These are phyloP conservation scores for Austroboletus festivus DNA, from an alignment of 768 basidiomycete species.

Conservation along the genomic window DNA sequence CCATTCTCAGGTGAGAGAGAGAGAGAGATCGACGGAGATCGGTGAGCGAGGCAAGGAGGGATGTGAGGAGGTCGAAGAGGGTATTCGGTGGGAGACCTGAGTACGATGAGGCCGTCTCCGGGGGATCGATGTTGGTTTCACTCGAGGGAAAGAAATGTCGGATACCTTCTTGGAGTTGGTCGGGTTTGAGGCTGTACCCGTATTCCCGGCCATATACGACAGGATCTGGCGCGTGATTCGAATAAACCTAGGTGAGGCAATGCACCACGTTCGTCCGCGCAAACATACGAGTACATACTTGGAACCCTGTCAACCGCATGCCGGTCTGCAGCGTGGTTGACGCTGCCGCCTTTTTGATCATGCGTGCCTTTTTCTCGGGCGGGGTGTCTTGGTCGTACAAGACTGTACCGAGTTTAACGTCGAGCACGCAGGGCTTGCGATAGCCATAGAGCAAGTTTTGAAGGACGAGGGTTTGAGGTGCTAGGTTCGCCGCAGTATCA, in stretches of 20 bases:
- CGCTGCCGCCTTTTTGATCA: conserved; percentile 64
- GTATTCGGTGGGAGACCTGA: conserved; percentile 53
- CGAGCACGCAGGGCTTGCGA: conserved; percentile 79
- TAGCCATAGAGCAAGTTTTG: conserved; percentile 80
- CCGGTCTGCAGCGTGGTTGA: conserved; percentile 79
- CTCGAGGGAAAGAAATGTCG: conserved; percentile 69
- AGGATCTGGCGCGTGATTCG: conserved; percentile 52
- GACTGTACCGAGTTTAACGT: conserved; percentile 89
- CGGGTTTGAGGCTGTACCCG: conserved; percentile 68
- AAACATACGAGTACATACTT: no score
- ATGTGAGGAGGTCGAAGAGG: conserved; percentile 56
- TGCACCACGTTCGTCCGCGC: neutral
- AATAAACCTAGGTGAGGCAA: conserved; percentile 57
- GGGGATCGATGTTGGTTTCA: conserved; percentile 10
- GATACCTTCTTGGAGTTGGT: conserved; percentile 75
- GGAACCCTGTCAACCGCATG: conserved; percentile 83
- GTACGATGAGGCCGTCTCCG: conserved; percentile 2
- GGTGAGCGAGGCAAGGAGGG: conserved; percentile 49
- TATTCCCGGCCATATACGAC: conserved; percentile 69
- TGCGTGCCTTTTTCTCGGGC: conserved; percentile 73
- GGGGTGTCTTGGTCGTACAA: conserved; percentile 71
- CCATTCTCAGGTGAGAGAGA: conserved; percentile 68
- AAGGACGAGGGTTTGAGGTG: conserved; percentile 70
- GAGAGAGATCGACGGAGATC: conserved; percentile 50
- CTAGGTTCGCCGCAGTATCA: neutral